Conservation (phyloP, 352 stramenopile genomes). For the Pythium vanterpoolii region DNA sequence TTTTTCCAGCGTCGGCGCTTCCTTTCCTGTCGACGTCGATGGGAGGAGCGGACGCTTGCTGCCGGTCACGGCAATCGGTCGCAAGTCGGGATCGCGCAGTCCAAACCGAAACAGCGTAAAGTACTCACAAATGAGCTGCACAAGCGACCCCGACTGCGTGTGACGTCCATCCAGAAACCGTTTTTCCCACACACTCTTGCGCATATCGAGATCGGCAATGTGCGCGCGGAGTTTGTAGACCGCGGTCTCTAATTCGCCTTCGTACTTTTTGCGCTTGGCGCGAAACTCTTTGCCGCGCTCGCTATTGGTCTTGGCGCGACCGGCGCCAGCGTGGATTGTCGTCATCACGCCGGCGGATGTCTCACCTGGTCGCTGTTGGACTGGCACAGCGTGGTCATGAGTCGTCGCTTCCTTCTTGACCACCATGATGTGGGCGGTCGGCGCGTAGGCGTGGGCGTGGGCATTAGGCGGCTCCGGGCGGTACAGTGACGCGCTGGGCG, state of each 20-base stretch:
- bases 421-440: neutral
- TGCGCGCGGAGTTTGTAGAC: conserved; percentile 21
- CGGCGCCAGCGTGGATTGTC: neutral
- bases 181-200: conserved; percentile 13
- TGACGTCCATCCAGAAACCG: conserved; percentile 18
- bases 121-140: conserved; percentile 18
- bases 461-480: neutral
- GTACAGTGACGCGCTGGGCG: conserved; percentile 9
- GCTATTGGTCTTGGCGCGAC: conserved; percentile 24
- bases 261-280: conserved; percentile 31
- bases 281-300: conserved; percentile 31
- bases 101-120: conserved; percentile 24
- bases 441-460: neutral
- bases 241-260: conserved; percentile 19
- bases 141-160: conserved; percentile 15
- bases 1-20: conserved; percentile 27
- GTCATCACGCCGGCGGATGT: neutral
- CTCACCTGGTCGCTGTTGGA: neutral
- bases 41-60: conserved; percentile 16
- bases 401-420: conserved; percentile 1
- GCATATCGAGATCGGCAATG: conserved; percentile 17
- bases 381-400: neutral
- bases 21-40: conserved; percentile 14
- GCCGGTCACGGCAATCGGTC: neutral
- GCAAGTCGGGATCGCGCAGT: neutral